Evolutionary conservation across 345 rosid species (phyloP).

Genomic region (Eucalyptus decipiens): DNA sequence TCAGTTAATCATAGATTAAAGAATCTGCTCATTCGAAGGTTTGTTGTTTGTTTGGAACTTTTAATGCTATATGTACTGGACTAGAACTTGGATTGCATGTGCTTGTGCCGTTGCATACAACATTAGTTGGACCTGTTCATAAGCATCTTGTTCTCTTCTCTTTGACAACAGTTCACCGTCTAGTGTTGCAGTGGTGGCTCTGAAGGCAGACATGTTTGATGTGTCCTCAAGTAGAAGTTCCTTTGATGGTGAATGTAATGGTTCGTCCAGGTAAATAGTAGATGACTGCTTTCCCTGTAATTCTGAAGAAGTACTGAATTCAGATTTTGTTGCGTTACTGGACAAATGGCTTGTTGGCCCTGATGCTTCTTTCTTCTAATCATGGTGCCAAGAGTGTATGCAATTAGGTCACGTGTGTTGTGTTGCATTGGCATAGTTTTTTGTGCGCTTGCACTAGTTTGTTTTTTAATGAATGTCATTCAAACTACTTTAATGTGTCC

Average conservation of each 20-base stretch:
- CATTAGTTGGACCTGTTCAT: background rate
- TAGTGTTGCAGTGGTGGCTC: conserved; percentile 39
- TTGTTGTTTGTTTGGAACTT: background rate
- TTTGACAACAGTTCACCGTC: conserved; percentile 56
- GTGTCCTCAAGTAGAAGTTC: conserved; percentile 31
- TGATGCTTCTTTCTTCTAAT: background rate
- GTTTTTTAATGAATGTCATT: background rate
- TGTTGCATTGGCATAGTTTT: background rate
- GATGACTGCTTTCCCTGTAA: background rate
- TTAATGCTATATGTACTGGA: background rate
- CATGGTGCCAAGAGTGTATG: background rate
- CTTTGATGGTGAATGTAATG: conserved; percentile 28
- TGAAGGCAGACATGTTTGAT: conserved; percentile 61
- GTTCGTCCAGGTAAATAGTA: conserved; percentile 46
- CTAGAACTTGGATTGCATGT: background rate
- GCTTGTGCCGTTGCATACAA: background rate
- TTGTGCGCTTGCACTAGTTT: background rate
- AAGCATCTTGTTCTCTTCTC: background rate
- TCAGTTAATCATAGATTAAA: background rate
- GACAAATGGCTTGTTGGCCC: background rate
- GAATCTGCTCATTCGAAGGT: background rate
- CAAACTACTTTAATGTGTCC: background rate
- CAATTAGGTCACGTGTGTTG: background rate
- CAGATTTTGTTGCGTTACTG: background rate
- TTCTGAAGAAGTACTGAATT: background rate